Conservation (phyloP, 2,329 filamentous ascomycete species). For the Colletotrichum kahawae region DNA sequence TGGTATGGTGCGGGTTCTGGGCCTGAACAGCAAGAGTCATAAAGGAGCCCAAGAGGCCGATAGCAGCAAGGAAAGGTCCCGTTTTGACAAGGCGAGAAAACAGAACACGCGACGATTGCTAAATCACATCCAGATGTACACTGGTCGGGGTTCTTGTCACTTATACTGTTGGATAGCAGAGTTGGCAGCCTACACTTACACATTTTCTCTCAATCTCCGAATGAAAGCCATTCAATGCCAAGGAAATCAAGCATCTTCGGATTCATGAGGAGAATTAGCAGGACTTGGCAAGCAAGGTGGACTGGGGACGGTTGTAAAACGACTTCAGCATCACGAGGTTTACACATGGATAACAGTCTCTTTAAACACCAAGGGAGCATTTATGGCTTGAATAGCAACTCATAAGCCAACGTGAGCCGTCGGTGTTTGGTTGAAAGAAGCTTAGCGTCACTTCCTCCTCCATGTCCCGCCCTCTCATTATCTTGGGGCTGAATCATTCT, state of each 20-base stretch:
- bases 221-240: not conserved
- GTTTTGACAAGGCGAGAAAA: not conserved
- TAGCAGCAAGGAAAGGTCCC: not conserved
- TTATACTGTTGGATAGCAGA: not conserved
- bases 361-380: not conserved
- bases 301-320: not conserved
- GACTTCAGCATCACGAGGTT: not conserved
- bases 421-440: not conserved
- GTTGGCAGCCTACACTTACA: not conserved
- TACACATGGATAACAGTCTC: not conserved
- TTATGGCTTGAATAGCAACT: not conserved
- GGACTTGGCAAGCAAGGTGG: not conserved
- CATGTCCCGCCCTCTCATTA: not conserved
- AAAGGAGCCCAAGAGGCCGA: not conserved
- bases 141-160: not conserved
- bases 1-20: not conserved
- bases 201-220: not conserved
- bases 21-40: not conserved
- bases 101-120: rapidly evolving
- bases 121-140: not conserved
- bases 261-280: rapidly evolving
- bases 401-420: not conserved
- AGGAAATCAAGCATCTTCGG: not conserved
- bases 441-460: not conserved
- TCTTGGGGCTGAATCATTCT: not conserved